Evolutionary conservation across 106 monocot genomes (phyloP).

Genomic region (Dendrobium huoshanense): DNA sequence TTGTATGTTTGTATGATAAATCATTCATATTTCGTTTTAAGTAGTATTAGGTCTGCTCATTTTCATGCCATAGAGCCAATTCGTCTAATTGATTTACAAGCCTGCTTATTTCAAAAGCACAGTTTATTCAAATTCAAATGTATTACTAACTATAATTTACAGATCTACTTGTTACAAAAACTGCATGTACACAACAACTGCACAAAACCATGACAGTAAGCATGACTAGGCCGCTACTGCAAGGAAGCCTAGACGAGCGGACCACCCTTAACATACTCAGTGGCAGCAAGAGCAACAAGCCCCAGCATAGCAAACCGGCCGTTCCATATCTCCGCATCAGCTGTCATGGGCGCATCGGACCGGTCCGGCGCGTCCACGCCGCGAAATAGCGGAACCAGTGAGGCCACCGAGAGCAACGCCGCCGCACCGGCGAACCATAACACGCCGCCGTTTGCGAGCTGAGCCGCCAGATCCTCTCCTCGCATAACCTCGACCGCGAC

Average conservation of each 20-base stretch:
- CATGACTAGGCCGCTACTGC: too few relatives aligned
- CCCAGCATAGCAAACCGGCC: conserved; percentile 81
- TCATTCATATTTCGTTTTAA: too few relatives aligned
- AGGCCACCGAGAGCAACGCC: conserved; percentile 44
- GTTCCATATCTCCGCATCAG: conserved; percentile 72
- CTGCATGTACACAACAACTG: too few relatives aligned
- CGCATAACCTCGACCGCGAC: conserved; percentile 47
- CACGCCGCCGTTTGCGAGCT: conserved; percentile 44
- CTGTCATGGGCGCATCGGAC: conserved; percentile 33
- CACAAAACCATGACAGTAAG: too few relatives aligned
- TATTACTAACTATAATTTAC: too few relatives aligned
- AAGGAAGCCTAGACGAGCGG: conserved; percentile 33
- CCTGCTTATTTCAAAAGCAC: too few relatives aligned
- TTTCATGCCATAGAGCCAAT: too few relatives aligned
- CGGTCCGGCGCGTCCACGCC: conserved; percentile 44
- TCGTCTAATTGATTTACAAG: too few relatives aligned
- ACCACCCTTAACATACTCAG: conserved; percentile 65
- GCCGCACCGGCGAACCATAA: conserved; percentile 38
- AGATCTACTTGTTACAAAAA: too few relatives aligned
- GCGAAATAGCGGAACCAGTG: conserved; percentile 58
- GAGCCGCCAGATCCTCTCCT: conserved; percentile 34
- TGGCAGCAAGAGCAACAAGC: conserved; percentile 54
- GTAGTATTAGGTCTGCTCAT: too few relatives aligned
- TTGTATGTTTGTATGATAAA: too few relatives aligned
- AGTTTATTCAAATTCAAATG: too few relatives aligned